Percentiles rank a stretch among this genome's conserved stretches.
Conservation (phyloP, 345 rosid genomes). For the Moricandia arvensis region DNA sequence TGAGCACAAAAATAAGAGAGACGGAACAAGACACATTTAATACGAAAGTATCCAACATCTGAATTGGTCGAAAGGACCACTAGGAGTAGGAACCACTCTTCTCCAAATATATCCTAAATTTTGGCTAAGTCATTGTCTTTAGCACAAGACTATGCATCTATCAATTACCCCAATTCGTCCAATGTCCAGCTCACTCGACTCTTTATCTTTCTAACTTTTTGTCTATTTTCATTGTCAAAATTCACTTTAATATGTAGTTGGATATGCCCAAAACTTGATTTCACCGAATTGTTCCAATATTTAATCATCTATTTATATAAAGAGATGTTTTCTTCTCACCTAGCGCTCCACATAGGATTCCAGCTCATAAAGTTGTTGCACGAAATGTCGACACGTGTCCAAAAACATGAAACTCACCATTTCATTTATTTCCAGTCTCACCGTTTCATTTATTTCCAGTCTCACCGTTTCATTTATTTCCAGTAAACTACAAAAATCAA, state of each 20-base stretch:
- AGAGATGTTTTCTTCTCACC: no score
- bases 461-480: no score
- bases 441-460: no score
- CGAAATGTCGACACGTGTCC: no score
- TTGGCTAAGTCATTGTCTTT: slow-evolving; percentile 35
- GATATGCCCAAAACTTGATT: not conserved
- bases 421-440: no score
- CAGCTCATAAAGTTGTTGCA: no score
- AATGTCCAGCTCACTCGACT: slow-evolving; percentile 26
- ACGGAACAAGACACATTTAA: slow-evolving; percentile 1
- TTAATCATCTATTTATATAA: slow-evolving; percentile 8
- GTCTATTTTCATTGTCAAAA: slow-evolving; percentile 22
- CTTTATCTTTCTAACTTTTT: slow-evolving; percentile 25
- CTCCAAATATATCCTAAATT: slow-evolving; percentile 9
- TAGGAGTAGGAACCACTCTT: slow-evolving; percentile 29
- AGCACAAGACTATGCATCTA: slow-evolving; percentile 25
- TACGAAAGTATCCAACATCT: slow-evolving; percentile 10
- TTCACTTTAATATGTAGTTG: slow-evolving; percentile 6
- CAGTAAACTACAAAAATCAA: no score
- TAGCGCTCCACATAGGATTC: no score
- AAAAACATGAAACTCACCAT: no score
- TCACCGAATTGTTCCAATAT: slow-evolving; percentile 25
- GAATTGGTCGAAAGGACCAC: slow-evolving; percentile 35
- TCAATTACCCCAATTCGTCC: slow-evolving; percentile 20
- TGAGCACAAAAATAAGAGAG: slow-evolving; percentile 2